A percentile compares a stretch with the other conserved stretches of the same genome.
Evolutionary conservation across 1,139 yeast genomes (phyloP).

Genomic region (Ogataea hybrid): DNA sequence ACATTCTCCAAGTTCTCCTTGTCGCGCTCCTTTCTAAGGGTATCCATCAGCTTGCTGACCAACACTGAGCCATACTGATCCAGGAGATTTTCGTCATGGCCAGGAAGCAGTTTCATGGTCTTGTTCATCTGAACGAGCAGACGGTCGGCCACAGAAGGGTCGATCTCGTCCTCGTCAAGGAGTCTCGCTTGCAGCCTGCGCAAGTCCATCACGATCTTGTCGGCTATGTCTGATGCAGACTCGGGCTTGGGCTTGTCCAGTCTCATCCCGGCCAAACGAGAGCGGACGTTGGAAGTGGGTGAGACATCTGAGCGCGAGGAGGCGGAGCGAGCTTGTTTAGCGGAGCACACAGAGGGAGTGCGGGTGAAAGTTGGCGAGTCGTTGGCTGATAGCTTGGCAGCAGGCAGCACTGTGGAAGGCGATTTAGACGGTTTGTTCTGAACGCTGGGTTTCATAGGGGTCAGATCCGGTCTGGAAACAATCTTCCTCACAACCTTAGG

Average conservation of each 20-base stretch:
- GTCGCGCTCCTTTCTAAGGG: constrained; percentile 6
- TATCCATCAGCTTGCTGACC: constrained; percentile 7
- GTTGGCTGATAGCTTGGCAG: constrained; percentile 6
- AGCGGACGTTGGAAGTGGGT: constrained; percentile 39
- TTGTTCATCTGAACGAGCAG: constrained; percentile 14
- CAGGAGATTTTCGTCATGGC: constrained; percentile 15
- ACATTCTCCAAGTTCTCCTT: constrained; percentile 20
- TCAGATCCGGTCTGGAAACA: constrained; percentile 15
- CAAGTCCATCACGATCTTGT: constrained; percentile 6
- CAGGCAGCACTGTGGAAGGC: constrained; percentile 12
- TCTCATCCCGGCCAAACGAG: constrained; percentile 38
- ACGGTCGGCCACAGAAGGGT: neutral
- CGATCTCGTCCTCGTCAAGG: constrained; percentile 2
- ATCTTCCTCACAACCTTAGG: constrained; percentile 22
- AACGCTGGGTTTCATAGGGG: constrained; percentile 13
- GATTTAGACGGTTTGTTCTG: constrained; percentile 9
- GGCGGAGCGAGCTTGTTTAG: constrained; percentile 10
- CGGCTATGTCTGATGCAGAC: constrained; percentile 1
- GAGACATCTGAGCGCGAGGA: constrained; percentile 9
- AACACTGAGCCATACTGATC: constrained; percentile 13
- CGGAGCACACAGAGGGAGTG: constrained; percentile 4
- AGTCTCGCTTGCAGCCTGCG: constrained; percentile 9
- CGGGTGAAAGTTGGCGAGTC: constrained; percentile 5
- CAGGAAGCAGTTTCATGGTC: constrained; percentile 17
- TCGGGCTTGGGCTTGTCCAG: constrained; percentile 9